Percentiles rank a stretch among this genome's conserved stretches.
Conservation (phyloP, 1,284 basidiomycete species). For the Trametes pubescens region DNA sequence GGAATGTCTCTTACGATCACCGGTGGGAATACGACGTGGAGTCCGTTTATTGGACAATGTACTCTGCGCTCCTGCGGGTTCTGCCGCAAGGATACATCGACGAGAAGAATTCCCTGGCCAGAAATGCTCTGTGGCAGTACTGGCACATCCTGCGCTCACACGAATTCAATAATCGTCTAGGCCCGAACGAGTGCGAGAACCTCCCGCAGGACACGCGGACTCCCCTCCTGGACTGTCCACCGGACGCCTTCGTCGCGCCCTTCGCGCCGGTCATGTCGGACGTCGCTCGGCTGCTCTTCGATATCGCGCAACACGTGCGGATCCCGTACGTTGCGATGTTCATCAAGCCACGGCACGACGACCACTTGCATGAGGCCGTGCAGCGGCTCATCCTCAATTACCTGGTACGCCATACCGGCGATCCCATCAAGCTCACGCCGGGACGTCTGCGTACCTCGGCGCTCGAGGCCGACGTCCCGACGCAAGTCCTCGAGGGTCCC, state of each 20-base stretch:
- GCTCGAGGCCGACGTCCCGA: neutral
- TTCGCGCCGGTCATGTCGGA: slow-evolving; percentile 4
- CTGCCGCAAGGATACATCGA: slow-evolving; percentile 7
- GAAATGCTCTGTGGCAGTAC: neutral
- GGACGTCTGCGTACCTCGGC: neutral
- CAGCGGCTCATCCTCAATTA: slow-evolving; percentile 20
- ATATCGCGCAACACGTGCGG: slow-evolving; percentile 12
- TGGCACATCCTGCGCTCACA: slow-evolving; percentile 2
- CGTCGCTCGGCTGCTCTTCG: slow-evolving; percentile 4
- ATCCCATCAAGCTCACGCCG: neutral
- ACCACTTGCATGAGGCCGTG: slow-evolving; percentile 17
- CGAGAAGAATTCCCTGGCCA: neutral
- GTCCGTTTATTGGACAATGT: slow-evolving; percentile 20
- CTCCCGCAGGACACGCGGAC: slow-evolving; percentile 7
- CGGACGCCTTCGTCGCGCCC: neutral
- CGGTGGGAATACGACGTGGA: slow-evolving; percentile 17
- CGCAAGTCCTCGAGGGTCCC: neutral
- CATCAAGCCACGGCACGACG: neutral
- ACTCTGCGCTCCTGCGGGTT: slow-evolving; percentile 11
- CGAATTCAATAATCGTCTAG: neutral
- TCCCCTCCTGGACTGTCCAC: slow-evolving; percentile 2
- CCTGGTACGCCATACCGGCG: neutral
- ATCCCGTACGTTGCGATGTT: slow-evolving; percentile 5
- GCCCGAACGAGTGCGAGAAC: neutral
- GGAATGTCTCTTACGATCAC: neutral